Conservation (phyloP, 2,329 filamentous ascomycete genomes). For the Fusarium sp. region DNA sequence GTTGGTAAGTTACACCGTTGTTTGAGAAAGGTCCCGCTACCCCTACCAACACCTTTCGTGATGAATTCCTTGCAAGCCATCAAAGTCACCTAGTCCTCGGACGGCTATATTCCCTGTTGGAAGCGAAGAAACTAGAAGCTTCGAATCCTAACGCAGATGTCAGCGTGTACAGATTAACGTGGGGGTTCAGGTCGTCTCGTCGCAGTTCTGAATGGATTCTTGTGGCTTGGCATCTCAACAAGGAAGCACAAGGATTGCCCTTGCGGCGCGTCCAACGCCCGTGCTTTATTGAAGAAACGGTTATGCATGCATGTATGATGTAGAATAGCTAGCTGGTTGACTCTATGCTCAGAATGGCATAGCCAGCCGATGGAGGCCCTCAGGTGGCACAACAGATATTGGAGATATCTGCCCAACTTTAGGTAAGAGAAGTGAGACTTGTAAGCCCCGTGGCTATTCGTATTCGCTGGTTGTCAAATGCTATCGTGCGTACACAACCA, state of each 20-base stretch:
- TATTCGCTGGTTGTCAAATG: not conserved
- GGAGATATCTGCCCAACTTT: not conserved
- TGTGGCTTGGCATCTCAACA: not conserved
- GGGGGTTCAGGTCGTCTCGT: not conserved
- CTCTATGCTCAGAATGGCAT: slow-evolving; percentile 4
- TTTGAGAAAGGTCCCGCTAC: slow-evolving; percentile 2
- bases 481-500: not conserved
- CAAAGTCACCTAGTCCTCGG: not conserved
- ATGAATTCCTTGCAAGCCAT: not conserved
- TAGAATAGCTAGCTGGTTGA: not conserved
- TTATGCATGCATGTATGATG: not conserved
- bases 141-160: not conserved
- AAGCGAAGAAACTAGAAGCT: not conserved
- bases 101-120: slow-evolving; percentile 2
- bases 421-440: not conserved
- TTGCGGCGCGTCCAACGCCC: not conserved
- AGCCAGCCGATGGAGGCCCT: not conserved
- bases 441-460: not conserved
- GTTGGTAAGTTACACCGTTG: not conserved
- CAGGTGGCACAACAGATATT: not conserved
- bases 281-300: not conserved
- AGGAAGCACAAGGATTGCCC: not conserved
- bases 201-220: not conserved
- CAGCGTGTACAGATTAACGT: not conserved
- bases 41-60: not conserved